Conservation (phyloP, 345 rosid species). For the Bruguiera parviflora region DNA sequence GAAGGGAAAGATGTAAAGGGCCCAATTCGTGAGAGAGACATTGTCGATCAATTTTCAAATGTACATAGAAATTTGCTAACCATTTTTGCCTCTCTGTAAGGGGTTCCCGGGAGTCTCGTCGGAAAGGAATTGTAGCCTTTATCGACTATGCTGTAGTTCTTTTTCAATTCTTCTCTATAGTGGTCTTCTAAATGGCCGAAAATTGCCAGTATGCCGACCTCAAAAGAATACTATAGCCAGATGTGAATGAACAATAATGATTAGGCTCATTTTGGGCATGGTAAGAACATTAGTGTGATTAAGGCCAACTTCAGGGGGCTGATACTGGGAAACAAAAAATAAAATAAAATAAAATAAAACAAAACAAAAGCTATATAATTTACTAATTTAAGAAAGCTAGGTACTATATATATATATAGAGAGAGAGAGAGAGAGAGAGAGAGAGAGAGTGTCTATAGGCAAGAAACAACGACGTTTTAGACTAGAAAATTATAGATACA, state of each 20-base stretch:
- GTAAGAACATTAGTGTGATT: too few relatives aligned
- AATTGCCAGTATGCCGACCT: slow-evolving; percentile 66
- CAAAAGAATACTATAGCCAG: slow-evolving; percentile 69
- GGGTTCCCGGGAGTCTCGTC: slow-evolving; percentile 69
- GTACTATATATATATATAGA: too few relatives aligned
- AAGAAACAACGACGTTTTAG: too few relatives aligned
- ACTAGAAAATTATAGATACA: too few relatives aligned
- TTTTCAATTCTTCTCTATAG: slow-evolving; percentile 61
- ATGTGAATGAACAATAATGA: background rate
- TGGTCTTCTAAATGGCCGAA: slow-evolving; percentile 62
- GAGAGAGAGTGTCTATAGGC: too few relatives aligned
- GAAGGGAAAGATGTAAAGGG: too few relatives aligned
- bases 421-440: too few relatives aligned
- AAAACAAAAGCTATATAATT: too few relatives aligned
- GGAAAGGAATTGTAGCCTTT: slow-evolving; percentile 89
- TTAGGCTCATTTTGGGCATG: background rate
- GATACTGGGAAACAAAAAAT: too few relatives aligned
- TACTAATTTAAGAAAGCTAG: too few relatives aligned
- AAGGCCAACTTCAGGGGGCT: too few relatives aligned
- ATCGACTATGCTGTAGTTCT: slow-evolving; percentile 64
- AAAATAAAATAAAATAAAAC: too few relatives aligned
- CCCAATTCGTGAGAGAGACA: background rate
- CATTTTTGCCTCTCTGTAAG: slow-evolving; percentile 57
- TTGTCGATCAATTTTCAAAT: background rate
- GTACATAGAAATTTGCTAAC: slow-evolving; percentile 23